Base-by-base conservation (phyloP, 495 filamentous ascomycete genomes). In the Daldinia vernicosa region DNA sequence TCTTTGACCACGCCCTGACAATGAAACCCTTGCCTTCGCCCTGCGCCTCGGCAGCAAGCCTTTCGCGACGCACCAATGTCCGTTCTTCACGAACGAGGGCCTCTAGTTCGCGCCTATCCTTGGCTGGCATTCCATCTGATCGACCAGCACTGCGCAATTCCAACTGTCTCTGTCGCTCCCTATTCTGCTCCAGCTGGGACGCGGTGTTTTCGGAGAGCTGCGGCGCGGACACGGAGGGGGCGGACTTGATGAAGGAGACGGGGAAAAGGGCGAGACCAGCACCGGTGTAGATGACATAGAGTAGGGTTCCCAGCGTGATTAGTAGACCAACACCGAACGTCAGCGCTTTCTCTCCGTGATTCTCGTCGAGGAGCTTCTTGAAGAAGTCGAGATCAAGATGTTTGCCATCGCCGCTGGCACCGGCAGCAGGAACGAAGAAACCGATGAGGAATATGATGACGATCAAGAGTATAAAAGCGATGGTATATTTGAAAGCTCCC, bases 311-410 rank as follows among this genome's bases (percentile, higher is more conserved):
- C 43, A 97, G 80, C 0, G 90, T 92, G 50, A 95, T 92, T 30
- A 99, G 84, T 27, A 97, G 81, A 2, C 95, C 95, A 24, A 97
- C 81, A 8, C 88, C 87, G 80, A 99, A 99, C 27, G 93, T 93
- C 52, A 99, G 83, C 17, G 94, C 92, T 66, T 95, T 92, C 81
- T 98, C 95, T 66, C 93, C 94, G 78, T 93, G 92, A 75, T 97
- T 97, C 75, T 95, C 91, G 0, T 88, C 80, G 40, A 98, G 83
- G 27, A 98, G 81, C 28, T 87, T 86, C 80, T 91, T 95, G 87
- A 98, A 97, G 79, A 92, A 98, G 76, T 97, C 95, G 60, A 97
- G 82, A 53, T 96, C 91, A 65, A 88, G 78, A 66, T 89, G 88
- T 30, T 82, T 84, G 43, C 88, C 87, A 35, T 87, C 87, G 27